These are phyloP conservation scores for Guadua angustifolia DNA, from an alignment of 176 grass and related monocot species.

Conservation along the genomic window DNA sequence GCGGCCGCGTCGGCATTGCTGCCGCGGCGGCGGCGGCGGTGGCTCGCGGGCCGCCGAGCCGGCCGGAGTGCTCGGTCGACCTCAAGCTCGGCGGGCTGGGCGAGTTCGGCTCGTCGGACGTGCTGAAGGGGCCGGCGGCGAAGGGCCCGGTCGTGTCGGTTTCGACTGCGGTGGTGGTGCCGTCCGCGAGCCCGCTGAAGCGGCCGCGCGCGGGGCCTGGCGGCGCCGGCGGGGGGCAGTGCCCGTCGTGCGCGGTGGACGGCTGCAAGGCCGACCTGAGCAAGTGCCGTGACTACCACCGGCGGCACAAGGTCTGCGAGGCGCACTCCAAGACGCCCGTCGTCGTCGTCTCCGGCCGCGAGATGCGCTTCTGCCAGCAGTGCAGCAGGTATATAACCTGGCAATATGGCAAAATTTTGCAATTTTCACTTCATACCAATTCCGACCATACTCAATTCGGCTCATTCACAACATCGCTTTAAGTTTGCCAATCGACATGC, in stretches of 20 bases:
- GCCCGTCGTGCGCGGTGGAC: conserved; percentile 76
- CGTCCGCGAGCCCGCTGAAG: conserved; percentile 48
- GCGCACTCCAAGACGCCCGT: conserved; percentile 85
- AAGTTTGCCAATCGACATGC: not conserved
- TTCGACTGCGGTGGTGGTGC: conserved; percentile 22
- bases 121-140: conserved; percentile 37
- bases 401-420: not conserved
- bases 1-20: conserved; percentile 40
- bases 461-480: not conserved
- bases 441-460: not conserved
- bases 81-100: conserved; percentile 82
- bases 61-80: conserved; percentile 74
- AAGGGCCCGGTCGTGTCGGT: conserved; percentile 28
- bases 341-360: conserved; percentile 76
- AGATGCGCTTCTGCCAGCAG: conserved; percentile 99
- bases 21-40: conserved; percentile 13
- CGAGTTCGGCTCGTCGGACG: conserved; percentile 45
- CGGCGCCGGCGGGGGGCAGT: conserved; percentile 23
- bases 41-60: conserved; percentile 31
- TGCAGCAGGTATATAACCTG: conserved; percentile 77
- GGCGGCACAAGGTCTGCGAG: conserved; percentile 98
- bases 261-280: conserved; percentile 87
- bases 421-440: not conserved
- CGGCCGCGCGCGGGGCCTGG: conserved; percentile 39
- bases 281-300: conserved; percentile 90